Percentiles rank a stretch among this genome's conserved stretches.
These are phyloP conservation scores for Melanogaster broomeanus DNA, from an alignment of 768 basidiomycete species.

Conservation along the genomic window DNA sequence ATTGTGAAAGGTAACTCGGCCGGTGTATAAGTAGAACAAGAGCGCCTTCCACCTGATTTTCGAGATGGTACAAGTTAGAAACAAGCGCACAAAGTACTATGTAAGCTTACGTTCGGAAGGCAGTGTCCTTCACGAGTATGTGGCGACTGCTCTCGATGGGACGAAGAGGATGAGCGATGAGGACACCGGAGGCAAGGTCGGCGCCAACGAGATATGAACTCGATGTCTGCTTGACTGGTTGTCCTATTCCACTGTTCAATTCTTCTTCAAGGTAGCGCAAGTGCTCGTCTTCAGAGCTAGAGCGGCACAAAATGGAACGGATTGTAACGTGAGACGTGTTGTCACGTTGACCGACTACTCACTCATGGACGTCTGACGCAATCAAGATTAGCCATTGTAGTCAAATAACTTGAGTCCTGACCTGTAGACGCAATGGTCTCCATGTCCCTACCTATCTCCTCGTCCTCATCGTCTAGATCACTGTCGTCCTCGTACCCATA, in stretches of 20 bases:
- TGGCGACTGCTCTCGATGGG: constrained; percentile 1
- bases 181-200: neutral
- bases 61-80: neutral
- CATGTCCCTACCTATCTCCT: neutral
- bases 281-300: too few relatives aligned
- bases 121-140: constrained; percentile 10
- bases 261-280: too few relatives aligned
- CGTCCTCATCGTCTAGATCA: constrained; percentile 24
- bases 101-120: constrained; percentile 5
- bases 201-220: neutral
- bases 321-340: too few relatives aligned
- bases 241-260: too few relatives aligned
- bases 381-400: too few relatives aligned
- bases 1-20: constrained; percentile 28
- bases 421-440: neutral
- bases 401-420: neutral
- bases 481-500: constrained; percentile 27
- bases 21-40: constrained; percentile 37
- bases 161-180: neutral
- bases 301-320: too few relatives aligned
- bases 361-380: too few relatives aligned
- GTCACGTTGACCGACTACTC: too few relatives aligned
- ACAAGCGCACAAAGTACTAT: neutral
- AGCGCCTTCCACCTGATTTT: constrained; percentile 34
- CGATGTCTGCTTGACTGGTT: neutral